Base-by-base conservation (phyloP, 2,329 filamentous ascomycete genomes). In the Daldinia eschscholtzii region DNA sequence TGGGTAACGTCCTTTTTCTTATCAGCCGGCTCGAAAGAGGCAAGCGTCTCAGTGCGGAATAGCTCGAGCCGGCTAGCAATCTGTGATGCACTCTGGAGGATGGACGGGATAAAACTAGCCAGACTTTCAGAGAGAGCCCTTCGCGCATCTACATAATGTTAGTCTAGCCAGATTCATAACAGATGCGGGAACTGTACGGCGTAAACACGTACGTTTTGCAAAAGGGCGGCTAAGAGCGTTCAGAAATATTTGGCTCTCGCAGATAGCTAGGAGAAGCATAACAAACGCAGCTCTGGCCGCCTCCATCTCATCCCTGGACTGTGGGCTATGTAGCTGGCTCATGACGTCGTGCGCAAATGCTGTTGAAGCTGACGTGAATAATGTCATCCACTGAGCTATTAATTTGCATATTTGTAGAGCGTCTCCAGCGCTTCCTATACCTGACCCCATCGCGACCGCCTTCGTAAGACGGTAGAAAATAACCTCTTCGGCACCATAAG, bases 401-500 rank as follows among this genome's bases (percentile, higher is more conserved):
- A 85, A 78, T 60, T 80, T 79, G 26, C 85, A 82, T 41, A 89
- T 77, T 20, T 84, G 81, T 7, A 89, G 72, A 0, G 85, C 86
- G n/a, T 86, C 83, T 30, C 82, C 77, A 15, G 79, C 75, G 26
- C 81, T 81, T 64, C 77, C 80, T 55, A 89, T 86, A 1, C 82
- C 84, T 0, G 76, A 79, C 0, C 84, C 87, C 55, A 87, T 82
- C 1, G 85, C 91, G 57, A 98, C 94, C 0, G 91, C 92, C 80
- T 97, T 97, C 2, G 93, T 93, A 57, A 99, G 93, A 3, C 94
- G 90, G 79, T 97, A 97, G 76, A 98, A 91, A 80, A 98, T 93
- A 57, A 96, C 91, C 81, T 98, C 97, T 78, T 99, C 96, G 0
- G 91, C 79, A 67, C 82, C 82, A 70, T 87, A 89, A 0, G 88